Evolutionary conservation across 2,329 filamentous ascomycete species (phyloP).

Genomic region (Aspergillus terreus): DNA sequence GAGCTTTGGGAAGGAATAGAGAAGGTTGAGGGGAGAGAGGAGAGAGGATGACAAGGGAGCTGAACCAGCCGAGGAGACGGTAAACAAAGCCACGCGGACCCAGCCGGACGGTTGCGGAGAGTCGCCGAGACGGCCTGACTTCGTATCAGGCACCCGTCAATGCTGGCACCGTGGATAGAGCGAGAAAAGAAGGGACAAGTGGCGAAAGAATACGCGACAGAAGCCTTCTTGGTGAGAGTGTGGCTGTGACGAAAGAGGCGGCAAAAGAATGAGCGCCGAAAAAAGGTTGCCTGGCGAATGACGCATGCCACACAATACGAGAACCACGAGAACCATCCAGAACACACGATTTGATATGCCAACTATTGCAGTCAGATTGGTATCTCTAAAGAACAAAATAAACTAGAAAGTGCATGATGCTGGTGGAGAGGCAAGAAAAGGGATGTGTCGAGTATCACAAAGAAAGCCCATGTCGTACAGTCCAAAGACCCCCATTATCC

Average conservation of each 20-base stretch:
- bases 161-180: not conserved
- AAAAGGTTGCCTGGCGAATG: conserved; percentile 17
- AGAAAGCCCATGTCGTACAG: too few relatives aligned
- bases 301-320: conserved; percentile 2
- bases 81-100: conserved; percentile 5
- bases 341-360: not conserved
- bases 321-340: not conserved
- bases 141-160: conserved; percentile 1
- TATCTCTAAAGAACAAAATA: conserved; percentile 14
- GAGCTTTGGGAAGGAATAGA: not conserved
- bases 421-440: conserved; percentile 2
- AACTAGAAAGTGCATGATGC: conserved; percentile 1
- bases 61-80: not conserved
- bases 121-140: conserved; percentile 4
- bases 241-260: not conserved
- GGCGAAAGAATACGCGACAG: too few relatives aligned
- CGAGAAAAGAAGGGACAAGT: not conserved
- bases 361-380: conserved; percentile 13
- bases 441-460: not conserved
- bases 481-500: not conserved
- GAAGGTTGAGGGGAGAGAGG: not conserved
- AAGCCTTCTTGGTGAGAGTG: not conserved
- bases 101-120: conserved; percentile 5
- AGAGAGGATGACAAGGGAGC: not conserved
- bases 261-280: conserved; percentile 8